phyloP scores from a whole-genome alignment of 176 grass and related monocot genomes.

The Themeda triandra region DNA sequence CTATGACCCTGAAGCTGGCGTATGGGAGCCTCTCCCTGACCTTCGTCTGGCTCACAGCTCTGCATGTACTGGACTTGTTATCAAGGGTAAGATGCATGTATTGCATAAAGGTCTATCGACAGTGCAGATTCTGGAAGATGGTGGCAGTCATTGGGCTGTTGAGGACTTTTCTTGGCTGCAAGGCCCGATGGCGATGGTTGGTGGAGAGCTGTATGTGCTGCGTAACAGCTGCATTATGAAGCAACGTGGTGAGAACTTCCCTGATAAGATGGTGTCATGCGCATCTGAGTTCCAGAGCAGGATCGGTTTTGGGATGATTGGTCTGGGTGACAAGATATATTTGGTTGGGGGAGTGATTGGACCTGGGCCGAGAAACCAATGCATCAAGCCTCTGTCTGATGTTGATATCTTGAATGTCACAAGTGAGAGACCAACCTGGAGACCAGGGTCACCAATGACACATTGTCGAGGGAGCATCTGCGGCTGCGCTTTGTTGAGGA shows the following conservation, averaged over 20 bases:
- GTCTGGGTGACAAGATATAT: constrained; percentile 73
- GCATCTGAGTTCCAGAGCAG: constrained; percentile 91
- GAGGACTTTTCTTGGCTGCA: constrained; percentile 87
- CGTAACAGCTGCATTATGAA: constrained; percentile 91
- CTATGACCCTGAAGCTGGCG: constrained; percentile 74
- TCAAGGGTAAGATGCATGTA: constrained; percentile 83
- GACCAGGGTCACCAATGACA: constrained; percentile 75
- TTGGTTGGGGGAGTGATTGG: constrained; percentile 90
- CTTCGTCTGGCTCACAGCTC: constrained; percentile 79
- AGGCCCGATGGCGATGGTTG: constrained; percentile 87
- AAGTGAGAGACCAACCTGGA: constrained; percentile 82
- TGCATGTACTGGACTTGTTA: constrained; percentile 87
- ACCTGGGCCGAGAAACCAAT: constrained; percentile 90
- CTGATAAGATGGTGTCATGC: constrained; percentile 83
- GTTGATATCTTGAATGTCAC: constrained; percentile 84
- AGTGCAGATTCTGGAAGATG: constrained; percentile 86
- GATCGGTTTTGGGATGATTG: constrained; percentile 90
- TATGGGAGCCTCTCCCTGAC: constrained; percentile 79
- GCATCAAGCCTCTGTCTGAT: constrained; percentile 83
- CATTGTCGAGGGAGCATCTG: constrained; percentile 76
- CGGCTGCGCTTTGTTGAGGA: constrained; percentile 81
- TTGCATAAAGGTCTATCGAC: constrained; percentile 88
- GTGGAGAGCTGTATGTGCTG: constrained; percentile 80
- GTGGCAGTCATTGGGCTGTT: constrained; percentile 62
- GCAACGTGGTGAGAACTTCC: constrained; percentile 62